Evolutionary conservation across 2,329 filamentous ascomycete species (phyloP).

Genomic region (Aspergillus costaricaensis): DNA sequence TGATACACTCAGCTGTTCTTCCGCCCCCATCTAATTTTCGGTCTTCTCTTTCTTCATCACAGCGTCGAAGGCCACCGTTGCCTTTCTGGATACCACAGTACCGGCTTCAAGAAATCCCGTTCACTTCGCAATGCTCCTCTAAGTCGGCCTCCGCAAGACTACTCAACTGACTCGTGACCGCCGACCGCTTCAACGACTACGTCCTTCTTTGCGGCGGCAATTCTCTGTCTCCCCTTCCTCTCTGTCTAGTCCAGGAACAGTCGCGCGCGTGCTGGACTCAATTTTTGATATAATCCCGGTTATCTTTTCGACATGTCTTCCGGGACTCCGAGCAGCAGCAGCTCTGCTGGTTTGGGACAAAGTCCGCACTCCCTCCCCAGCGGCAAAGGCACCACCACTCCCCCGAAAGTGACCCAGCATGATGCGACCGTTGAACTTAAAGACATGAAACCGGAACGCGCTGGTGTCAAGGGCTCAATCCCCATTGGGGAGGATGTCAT

Average conservation of each 20-base stretch:
- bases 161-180: conserved; percentile 1
- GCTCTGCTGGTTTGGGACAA: conserved; percentile 25
- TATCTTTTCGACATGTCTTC: conserved; percentile 25
- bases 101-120: background rate
- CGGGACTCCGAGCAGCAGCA: conserved; percentile 28
- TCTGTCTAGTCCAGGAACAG: background rate
- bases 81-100: background rate
- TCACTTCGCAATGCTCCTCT: conserved; percentile 21
- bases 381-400: conserved; percentile 34
- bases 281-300: too few species aligned
- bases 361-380: conserved; percentile 29
- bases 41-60: background rate
- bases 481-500: conserved; percentile 78
- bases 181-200: background rate
- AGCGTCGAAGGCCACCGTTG: background rate
- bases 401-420: conserved; percentile 35
- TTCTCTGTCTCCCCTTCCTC: background rate
- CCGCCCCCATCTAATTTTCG: background rate
- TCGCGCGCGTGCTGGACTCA: background rate
- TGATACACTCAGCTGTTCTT: background rate
- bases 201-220: background rate
- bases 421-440: conserved; percentile 44
- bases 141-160: conserved; percentile 2
- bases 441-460: conserved; percentile 33
- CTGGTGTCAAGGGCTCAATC: conserved; percentile 37